Evolutionary conservation across 164 flowering plant species (phyloP).

Genomic region (Berberis thunbergii): DNA sequence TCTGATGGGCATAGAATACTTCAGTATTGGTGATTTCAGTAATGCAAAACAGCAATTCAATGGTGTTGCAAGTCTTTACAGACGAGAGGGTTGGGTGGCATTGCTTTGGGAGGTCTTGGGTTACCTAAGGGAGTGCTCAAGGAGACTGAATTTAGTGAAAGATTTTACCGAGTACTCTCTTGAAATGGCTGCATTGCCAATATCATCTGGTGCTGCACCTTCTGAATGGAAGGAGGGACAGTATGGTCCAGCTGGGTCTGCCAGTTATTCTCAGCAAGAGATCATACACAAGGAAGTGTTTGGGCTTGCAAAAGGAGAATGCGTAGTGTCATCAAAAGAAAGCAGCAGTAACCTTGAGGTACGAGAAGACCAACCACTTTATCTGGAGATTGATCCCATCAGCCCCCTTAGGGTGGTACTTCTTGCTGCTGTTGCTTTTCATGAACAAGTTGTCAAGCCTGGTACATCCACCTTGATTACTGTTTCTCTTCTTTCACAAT

Average conservation of each 20-base stretch:
- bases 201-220: constrained; percentile 25
- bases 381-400: constrained; percentile 86
- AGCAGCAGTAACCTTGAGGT: constrained; percentile 23
- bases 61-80: constrained; percentile 48
- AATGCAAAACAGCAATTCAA: constrained; percentile 68
- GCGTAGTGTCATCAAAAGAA: constrained; percentile 19
- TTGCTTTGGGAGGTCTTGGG: constrained; percentile 91
- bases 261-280: constrained; percentile 50
- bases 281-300: constrained; percentile 64
- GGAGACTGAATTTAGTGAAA: constrained; percentile 38
- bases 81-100: constrained; percentile 85
- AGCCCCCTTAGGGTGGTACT: constrained; percentile 83
- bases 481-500: constrained; percentile 74
- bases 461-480: constrained; percentile 51
- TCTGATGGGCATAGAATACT: constrained; percentile 77
- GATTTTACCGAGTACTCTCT: constrained; percentile 86
- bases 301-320: constrained; percentile 43
- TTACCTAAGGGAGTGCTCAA: constrained; percentile 79
- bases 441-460: constrained; percentile 82
- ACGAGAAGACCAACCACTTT: constrained; percentile 44
- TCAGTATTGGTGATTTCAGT: constrained; percentile 37
- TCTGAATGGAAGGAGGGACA: constrained; percentile 24
- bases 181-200: constrained; percentile 96
- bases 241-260: constrained; percentile 72
- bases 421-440: constrained; percentile 91